Evolutionary conservation across 129 eudicot genomes (phyloP).

Genomic region (Escallonia herrerae): DNA sequence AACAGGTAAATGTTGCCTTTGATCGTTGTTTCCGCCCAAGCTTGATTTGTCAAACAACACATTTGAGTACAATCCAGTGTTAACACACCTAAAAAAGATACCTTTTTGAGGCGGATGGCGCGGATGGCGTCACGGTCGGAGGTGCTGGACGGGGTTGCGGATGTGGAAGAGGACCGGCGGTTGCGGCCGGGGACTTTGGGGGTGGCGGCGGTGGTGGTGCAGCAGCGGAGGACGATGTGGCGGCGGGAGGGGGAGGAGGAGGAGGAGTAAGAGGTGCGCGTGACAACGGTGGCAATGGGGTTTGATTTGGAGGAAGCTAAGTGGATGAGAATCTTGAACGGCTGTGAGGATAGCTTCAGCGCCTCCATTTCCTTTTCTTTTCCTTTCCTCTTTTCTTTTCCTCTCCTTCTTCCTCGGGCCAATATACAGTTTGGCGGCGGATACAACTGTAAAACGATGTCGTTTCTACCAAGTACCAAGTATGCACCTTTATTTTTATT

Average conservation of each 20-base stretch:
- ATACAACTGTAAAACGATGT: too few species aligned
- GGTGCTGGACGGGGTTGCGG: slow-evolving; percentile 40
- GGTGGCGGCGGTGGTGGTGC: slow-evolving; percentile 25
- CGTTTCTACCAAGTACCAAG: too few species aligned
- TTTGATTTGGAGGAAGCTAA: slow-evolving; percentile 25
- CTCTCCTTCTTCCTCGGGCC: background rate
- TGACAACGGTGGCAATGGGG: background rate
- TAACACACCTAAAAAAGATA: background rate
- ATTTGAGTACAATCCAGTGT: too few species aligned
- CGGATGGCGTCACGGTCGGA: slow-evolving; percentile 94
- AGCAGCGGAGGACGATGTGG: slow-evolving; percentile 38
- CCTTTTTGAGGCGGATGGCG: slow-evolving; percentile 81
- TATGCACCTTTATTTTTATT: too few species aligned
- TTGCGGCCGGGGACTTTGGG: slow-evolving; percentile 28
- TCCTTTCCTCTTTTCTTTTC: too few species aligned
- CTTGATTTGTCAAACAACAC: background rate
- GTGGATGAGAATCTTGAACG: slow-evolving; percentile 39
- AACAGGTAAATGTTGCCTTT: too few species aligned
- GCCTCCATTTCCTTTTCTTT: slow-evolving; percentile 43
- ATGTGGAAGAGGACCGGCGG: slow-evolving; percentile 37
- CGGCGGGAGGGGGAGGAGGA: slow-evolving; percentile 13
- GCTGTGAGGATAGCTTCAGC: slow-evolving; percentile 42
- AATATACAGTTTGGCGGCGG: too few species aligned
- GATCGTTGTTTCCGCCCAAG: too few species aligned
- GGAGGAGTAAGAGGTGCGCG: background rate